Base-by-base conservation (phyloP, 1,284 basidiomycete genomes). In the Fereydounia khargensis region DNA sequence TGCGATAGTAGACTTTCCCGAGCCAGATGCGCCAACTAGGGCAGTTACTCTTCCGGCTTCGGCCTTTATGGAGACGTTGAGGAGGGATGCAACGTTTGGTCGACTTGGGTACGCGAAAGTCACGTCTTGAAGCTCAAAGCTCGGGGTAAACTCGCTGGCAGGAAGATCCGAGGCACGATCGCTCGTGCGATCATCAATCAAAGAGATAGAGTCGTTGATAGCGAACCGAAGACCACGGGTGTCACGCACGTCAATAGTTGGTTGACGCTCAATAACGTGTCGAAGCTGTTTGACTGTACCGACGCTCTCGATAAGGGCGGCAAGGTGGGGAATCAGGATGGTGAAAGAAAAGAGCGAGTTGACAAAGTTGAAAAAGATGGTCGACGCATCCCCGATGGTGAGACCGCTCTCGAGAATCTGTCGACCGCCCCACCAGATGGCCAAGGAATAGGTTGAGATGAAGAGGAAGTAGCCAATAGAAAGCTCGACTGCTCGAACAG, bases 261-360 rank as follows among this genome's bases (percentile, higher is more conserved):
- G 73, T 21, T 51, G 34, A 11, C 68, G 56, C 47, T 75, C 73
- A 42, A 75, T 75, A 9, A 51, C 47, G 9, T 42, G 24, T 17
- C 71, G 59, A 21, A 75, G 57, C 23, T 62, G 47, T 32, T 49
- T 52, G 33, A 74, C 40, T 10, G 65, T 55, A n/a, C 62, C 45
- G 28, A 39, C 50, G 14, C 47, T 60, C 27, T 75, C 68, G 22
- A 71, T 47, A 35, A 75, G 55, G 34, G 53, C 50, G 8, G 65
- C 54, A 30, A 75, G 44, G 41, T 73, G 69, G 4, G 72, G 68
- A 0, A 73, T 60, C 25, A 70, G 51, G 56, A 64, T 80, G 79
- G 94, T 96, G 78, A 97, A 92, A 0, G 92, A 92, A 71, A 97
- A 97, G 25, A 97, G 83, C 16, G 88, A 90, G 78, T 97, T 97